Evolutionary conservation across 2,329 filamentous ascomycete species (phyloP).

Genomic region (Didymella exigua): DNA sequence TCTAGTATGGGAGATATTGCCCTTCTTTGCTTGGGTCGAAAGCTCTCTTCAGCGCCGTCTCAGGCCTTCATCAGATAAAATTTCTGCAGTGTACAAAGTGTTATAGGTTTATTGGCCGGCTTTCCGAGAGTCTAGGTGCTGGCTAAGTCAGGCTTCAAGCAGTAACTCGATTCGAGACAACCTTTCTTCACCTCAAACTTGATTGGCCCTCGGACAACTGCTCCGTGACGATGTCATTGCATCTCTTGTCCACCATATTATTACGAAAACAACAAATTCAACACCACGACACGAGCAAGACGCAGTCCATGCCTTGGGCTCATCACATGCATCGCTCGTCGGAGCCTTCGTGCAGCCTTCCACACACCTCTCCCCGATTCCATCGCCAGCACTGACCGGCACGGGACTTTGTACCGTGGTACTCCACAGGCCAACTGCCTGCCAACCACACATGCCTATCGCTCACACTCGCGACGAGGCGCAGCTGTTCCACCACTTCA

Average conservation of each 20-base stretch:
- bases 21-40: background rate
- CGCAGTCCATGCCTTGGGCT: background rate
- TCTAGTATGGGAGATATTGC: background rate
- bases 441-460: constrained; percentile 8
- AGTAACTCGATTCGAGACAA: background rate
- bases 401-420: background rate
- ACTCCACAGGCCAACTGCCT: background rate
- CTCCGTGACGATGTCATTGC: background rate
- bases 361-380: background rate
- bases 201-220: background rate
- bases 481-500: constrained; percentile 36
- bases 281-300: background rate
- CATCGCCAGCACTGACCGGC: background rate
- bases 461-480: constrained; percentile 30
- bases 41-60: no score
- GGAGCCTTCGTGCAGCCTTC: background rate
- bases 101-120: background rate
- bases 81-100: background rate
- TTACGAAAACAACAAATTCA: background rate
- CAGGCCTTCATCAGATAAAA: no score
- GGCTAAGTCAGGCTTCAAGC: background rate
- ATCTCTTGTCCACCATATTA: background rate
- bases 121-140: background rate
- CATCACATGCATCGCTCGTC: background rate
- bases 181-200: background rate